Evolutionary conservation across 805 yeast genomes (phyloP).

Genomic region (Clavispora santaluciae): DNA sequence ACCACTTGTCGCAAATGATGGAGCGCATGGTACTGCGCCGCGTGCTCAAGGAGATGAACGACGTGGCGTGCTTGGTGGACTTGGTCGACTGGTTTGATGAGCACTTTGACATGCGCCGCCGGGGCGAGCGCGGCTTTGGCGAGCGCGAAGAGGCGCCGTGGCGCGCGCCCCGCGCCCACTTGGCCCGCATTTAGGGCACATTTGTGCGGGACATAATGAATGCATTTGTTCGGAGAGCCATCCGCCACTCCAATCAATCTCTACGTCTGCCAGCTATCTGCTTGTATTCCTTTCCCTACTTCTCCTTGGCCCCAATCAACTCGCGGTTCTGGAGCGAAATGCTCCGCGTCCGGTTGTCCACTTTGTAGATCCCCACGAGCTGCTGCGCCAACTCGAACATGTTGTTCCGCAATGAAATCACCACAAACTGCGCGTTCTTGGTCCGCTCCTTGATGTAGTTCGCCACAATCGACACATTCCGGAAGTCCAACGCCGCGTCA

Average conservation of each 20-base stretch:
- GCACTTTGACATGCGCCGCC: slow-evolving; percentile 60
- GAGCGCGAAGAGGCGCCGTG: slow-evolving; percentile 35
- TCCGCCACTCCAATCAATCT: no score
- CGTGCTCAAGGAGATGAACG: slow-evolving; percentile 54
- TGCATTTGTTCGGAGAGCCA: no score
- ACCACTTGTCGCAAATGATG: slow-evolving; percentile 86
- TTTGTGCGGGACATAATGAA: no score
- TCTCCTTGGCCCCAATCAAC: slow-evolving; percentile 18
- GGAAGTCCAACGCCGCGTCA: slow-evolving; percentile 96
- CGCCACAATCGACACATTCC: slow-evolving; percentile 96
- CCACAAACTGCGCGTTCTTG: slow-evolving; percentile 93
- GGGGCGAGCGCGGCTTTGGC: slow-evolving; percentile 69
- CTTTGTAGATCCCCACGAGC: slow-evolving; percentile 92
- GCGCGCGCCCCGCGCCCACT: slow-evolving; percentile 11
- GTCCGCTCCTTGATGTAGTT: slow-evolving; percentile 94
- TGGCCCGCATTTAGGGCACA: slow-evolving; percentile 11
- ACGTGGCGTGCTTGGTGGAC: slow-evolving; percentile 50
- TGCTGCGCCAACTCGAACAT: slow-evolving; percentile 97
- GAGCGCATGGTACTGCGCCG: slow-evolving; percentile 41
- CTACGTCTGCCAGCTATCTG: no score
- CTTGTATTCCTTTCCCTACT: not conserved
- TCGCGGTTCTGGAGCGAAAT: slow-evolving; percentile 71
- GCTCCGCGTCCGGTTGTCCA: slow-evolving; percentile 83
- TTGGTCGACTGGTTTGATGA: slow-evolving; percentile 80
- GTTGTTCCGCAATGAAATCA: slow-evolving; percentile 89